Base-by-base conservation (phyloP, 768 basidiomycete species). In the Panellus pusillus region DNA sequence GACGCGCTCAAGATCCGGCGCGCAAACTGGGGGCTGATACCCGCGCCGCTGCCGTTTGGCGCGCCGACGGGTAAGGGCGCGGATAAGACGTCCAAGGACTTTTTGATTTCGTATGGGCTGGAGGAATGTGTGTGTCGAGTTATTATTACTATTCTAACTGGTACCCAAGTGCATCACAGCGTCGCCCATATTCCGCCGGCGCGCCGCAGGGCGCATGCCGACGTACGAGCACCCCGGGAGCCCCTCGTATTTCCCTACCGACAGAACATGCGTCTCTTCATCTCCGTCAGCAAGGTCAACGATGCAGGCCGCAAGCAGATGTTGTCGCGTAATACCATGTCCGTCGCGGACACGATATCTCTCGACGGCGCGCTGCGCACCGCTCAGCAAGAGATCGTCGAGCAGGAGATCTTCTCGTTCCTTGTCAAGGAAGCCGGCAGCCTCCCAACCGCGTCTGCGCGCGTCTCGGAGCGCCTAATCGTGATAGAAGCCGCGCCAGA, bases 71-170 rank as follows among this genome's bases (percentile, higher is more conserved):
- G 87, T 13, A 90, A 89, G 69, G 87, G 88, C 24, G 81, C 86
- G 8, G 91, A 92, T 63, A 85, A 81, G 69, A 87, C 90, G 4
- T 81, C 87, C 0, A 91, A 85, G 60, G 91, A 93, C 62, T 91
- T 93, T 62, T 68, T 90, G 42, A 76, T 93, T 50, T 84, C 88
- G 3, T 92, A 84, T 62, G 89, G 90, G 12, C 69, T 93, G 11
- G 90, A 91, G 70, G 86, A 89, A 72, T 88, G 91, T 93, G 52
- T 29, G 87, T 77, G 24, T 13, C 4, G 1, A 3, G 7, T 35
- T 35, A 39, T 44, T 57, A 5, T 18, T 54, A 17, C 52, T 38
- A 4, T 43, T 1, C 43, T 15, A 14, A 17, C 14, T 42, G 17
- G 44, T 49, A 24, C 47, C 58, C n/a, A 54, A 38, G 44, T 41